A percentile compares a stretch with the other conserved stretches of the same genome.
These are phyloP conservation scores for Persicaria maculosa DNA, from an alignment of 148 eudicot genomes.

Conservation along the genomic window DNA sequence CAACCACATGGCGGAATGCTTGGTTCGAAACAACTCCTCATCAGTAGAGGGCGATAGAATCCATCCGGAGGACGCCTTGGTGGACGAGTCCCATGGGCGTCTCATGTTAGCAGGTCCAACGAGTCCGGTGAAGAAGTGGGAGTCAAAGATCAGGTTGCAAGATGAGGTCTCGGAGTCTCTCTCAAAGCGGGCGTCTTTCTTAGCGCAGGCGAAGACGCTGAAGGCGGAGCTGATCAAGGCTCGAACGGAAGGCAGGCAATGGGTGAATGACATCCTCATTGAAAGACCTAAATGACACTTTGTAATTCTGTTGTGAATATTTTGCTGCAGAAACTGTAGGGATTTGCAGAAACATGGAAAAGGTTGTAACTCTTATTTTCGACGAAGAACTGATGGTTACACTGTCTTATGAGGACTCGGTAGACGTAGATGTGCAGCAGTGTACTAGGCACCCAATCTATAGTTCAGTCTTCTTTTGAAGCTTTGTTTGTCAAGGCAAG, in stretches of 20 bases:
- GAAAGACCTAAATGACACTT: conserved; percentile 15
- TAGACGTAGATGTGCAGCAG: no score
- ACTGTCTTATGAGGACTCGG: no score
- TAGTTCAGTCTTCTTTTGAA: no score
- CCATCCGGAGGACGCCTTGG: conserved; percentile 24
- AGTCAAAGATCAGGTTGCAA: conserved; percentile 29
- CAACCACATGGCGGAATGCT: conserved; percentile 24
- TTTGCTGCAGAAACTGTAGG: no score
- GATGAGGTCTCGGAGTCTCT: conserved; percentile 43
- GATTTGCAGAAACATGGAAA: no score
- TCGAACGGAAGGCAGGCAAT: conserved; percentile 49
- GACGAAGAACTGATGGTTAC: no score
- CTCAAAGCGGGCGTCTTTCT: conserved; percentile 22
- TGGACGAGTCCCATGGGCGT: conserved; percentile 31
- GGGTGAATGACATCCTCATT: conserved; percentile 18
- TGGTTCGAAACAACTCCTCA: conserved; percentile 34
- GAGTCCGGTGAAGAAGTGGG: conserved; percentile 66
- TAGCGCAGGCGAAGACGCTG: conserved; percentile 51
- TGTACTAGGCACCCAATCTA: no score
- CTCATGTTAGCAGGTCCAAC: conserved; percentile 30
- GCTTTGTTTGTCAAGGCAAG: no score
- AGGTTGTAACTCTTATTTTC: no score
- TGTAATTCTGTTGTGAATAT: no score
- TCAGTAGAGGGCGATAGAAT: conserved; percentile 36
- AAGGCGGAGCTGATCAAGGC: conserved; percentile 86